Evolutionary conservation across 73 alveolate species (phyloP), one percentile per base, ranked within the genome.

Genomic region (Tetrahymena thermophila): DNA sequence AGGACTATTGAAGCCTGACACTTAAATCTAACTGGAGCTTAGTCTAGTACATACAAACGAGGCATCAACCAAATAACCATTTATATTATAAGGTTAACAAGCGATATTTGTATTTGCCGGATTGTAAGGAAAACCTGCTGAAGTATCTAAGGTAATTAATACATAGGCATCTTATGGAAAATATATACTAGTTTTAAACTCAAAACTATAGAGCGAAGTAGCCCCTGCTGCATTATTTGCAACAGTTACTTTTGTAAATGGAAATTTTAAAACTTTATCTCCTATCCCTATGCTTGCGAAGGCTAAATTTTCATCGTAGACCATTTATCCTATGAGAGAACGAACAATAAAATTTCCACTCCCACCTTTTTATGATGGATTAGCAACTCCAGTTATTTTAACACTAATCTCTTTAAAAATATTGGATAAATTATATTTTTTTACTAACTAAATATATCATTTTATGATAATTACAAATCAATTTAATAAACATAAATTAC

Each of bases 331-430:
- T 19, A 89, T 83, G n/a, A 42, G 71, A 23, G 96, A 35, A 10
- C 96, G 38, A n/a, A 96, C 96, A 17, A 44, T 85, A 85, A 96
- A 96, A 94, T 96, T 96, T 34, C 98, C 98, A 44, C 97, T 96
- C 10, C 98, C 98, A 17, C 98, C 98, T 43, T 71, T 71, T 13
- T 42, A 31, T 17, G 83, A 58, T 21, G 98, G 98, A 94, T 96
- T 96, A 56, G 71, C 40, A 7, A 96, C 96, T 28, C 89, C 89
- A 5, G 37, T 93, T 13, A 96, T 93, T 25, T n/a, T 93, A 23
- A 96, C 89, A 19, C 93, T 44, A 40, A 95, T 71, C 37, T 71
- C 89, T 71, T 50, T 50, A 19, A 14, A 50, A 10, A 50, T 2
- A 14, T 50, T 11, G 6, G 7, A 16, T 19, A 50, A 50, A 19